Base-by-base conservation (phyloP, 1,139 yeast species). In the Yueomyces sp. region DNA sequence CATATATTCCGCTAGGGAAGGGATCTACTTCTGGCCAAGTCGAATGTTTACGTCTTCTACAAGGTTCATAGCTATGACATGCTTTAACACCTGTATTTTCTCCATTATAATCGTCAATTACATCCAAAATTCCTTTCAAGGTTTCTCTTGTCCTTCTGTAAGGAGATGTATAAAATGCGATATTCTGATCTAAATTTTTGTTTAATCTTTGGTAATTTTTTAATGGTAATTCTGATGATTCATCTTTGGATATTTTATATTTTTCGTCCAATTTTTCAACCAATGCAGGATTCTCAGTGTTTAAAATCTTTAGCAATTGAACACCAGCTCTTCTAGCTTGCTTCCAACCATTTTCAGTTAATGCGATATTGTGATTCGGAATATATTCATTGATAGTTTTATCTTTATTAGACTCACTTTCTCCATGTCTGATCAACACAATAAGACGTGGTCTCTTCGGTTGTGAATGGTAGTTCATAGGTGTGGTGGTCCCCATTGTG, bases 391-490 rank as follows among this genome's bases (percentile, higher is more conserved):
- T 86, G 43, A 87, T 89, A 2, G 78, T 65, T 56, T 86, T 85
- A 60, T 87, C 95, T 54, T 71, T 75, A 62, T 87, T 87, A 11
- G 95, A 93, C 55, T 84, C 94, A 3, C 91, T 80, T 57, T 87
- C 96, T 33, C 96, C 96, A 59, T 87, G 96, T 52, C 96, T 76
- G 9, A 87, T 78, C 29, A 87, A 68, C 40, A 87, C 66, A 36
- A 87, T 85, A 39, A 86, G 71, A 82, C 60, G 48, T 9, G 62
- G 62, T 38, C 50, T 58, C 30, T 44, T 11, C 9, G 6, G 31
- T 29, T 29, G 31, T 29, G 6, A 1, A 29, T 6, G 31, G 9
- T 29, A 29, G 6, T 29, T 8, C 9, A 29, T 19, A 19, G 19
- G 19, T 19, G 19, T 19, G 19, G 19, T 19, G 19, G 19, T 19